Base-by-base conservation (phyloP, 306 rosid genomes). In the Psophocarpus tetragonolobus region DNA sequence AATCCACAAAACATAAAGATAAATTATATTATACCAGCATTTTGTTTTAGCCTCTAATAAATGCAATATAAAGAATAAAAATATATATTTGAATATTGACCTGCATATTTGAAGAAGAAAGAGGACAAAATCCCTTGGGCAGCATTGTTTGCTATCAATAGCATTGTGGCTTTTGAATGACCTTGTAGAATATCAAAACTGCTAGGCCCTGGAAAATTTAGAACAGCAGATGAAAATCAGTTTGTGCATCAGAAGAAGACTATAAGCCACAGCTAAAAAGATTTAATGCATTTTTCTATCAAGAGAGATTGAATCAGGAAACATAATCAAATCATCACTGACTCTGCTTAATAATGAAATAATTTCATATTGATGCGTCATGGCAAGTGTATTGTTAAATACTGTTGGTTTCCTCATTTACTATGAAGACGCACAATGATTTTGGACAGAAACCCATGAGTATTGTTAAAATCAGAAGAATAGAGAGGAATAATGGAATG, bases 91-190 rank as follows among this genome's bases (percentile, higher is more conserved):
- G 48, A 68, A 68, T 47, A 73, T 35, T 79, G 71, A 93, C 99
- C 99, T 82, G 99, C 99, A 81, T 96, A 96, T 91, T 96, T 93
- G 90, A 96, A 96, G 88, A 96, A 96, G 86, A 96, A 96, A 21
- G 99, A 96, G 33, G 99, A 93, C 76, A 96, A 76, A 81, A 96
- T 93, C 84, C 99, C 99, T 85, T 96, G 99, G 36, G 98, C 98
- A 20, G 99, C 98, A 80, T 96, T 96, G 83, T 96, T 96, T 65
- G 92, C 97, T 71, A 96, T 91, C 79, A 96, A 79, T 67, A 96
- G 88, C 87, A 96, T 82, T 33, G 99, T 96, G 79, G 99, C 99
- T 84, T 78, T 91, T 58, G 99, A 96, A 88, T 91, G 99, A 67
- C 99, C 99, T 85, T 96, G 88, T 50, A 96, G 89, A 81, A 96